phyloP scores from a whole-genome alignment of 2,329 filamentous ascomycete genomes.

The Calonectria hawksworthii region DNA sequence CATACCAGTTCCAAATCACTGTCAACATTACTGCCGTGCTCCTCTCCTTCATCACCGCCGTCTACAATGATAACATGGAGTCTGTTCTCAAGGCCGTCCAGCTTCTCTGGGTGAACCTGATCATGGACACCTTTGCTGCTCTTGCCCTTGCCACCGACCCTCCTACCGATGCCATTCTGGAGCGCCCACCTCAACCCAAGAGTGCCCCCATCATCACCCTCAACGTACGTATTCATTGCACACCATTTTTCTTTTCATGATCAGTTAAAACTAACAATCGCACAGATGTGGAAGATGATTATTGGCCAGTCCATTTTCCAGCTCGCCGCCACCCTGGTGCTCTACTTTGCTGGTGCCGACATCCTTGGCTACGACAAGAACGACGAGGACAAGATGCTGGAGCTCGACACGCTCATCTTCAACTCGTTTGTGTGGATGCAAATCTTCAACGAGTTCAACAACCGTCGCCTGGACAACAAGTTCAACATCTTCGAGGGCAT shows the following conservation, averaged over 20 bases:
- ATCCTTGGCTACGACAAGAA: conserved; percentile 64
- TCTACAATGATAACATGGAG: conserved; percentile 65
- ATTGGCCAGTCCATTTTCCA: conserved; percentile 85
- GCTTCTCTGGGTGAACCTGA: conserved; percentile 78
- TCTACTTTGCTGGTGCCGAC: conserved; percentile 67
- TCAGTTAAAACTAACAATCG: neutral
- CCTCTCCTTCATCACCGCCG: conserved; percentile 74
- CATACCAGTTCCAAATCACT: conserved; percentile 73
- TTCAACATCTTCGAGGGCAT: conserved; percentile 73
- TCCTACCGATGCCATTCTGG: conserved; percentile 57
- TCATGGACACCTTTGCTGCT: conserved; percentile 79
- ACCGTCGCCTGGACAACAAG: conserved; percentile 72
- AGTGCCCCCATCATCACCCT: conserved; percentile 78
- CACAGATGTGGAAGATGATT: conserved; percentile 89
- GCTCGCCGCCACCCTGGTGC: conserved; percentile 67
- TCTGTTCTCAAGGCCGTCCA: conserved; percentile 77
- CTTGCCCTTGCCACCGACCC: conserved; percentile 70
- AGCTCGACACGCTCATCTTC: conserved; percentile 73
- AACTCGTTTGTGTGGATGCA: conserved; percentile 80
- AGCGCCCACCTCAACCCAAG: conserved; percentile 67
- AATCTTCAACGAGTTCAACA: conserved; percentile 78
- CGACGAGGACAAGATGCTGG: conserved; percentile 21
- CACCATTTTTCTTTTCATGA: neutral
- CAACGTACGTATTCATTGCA: conserved; percentile 49
- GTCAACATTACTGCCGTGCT: conserved; percentile 79